These are phyloP conservation scores for Ambrosia hybrid DNA, from an alignment of 140 eudicot species.

Conservation along the genomic window DNA sequence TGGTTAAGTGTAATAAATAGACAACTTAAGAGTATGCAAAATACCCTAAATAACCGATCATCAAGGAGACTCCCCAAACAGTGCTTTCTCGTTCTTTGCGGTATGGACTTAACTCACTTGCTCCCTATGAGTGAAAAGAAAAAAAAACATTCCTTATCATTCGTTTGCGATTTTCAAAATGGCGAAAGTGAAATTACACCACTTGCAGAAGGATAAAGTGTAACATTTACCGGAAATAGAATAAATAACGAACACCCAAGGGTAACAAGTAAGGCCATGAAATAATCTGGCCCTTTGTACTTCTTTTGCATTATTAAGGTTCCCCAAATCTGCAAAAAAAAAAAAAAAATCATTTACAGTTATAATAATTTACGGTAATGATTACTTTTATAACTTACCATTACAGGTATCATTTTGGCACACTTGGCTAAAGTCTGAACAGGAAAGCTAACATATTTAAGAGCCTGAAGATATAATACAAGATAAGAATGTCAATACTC, in stretches of 20 bases:
- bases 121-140: conserved; percentile 50
- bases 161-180: neutral
- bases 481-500: conserved; percentile 21
- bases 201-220: neutral
- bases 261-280: conserved; percentile 79
- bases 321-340: conserved; percentile 79
- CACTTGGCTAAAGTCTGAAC: conserved; percentile 98
- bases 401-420: conserved; percentile 99
- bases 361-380: neutral
- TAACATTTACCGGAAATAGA: conserved; percentile 67
- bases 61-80: conserved; percentile 92
- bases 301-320: conserved; percentile 88
- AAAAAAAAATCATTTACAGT: neutral
- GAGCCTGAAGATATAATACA: conserved; percentile 62
- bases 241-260: conserved; percentile 90
- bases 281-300: conserved; percentile 84
- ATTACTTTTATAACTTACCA: conserved; percentile 57
- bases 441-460: conserved; percentile 98
- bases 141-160: neutral
- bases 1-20: too few relatives aligned
- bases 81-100: conserved; percentile 87
- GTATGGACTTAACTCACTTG: conserved; percentile 68
- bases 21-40: neutral
- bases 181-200: conserved; percentile 15
- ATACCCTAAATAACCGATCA: conserved; percentile 98